These are phyloP conservation scores for Taxawa tesnikishii DNA, from an alignment of 2,329 filamentous ascomycete species.

Conservation along the genomic window DNA sequence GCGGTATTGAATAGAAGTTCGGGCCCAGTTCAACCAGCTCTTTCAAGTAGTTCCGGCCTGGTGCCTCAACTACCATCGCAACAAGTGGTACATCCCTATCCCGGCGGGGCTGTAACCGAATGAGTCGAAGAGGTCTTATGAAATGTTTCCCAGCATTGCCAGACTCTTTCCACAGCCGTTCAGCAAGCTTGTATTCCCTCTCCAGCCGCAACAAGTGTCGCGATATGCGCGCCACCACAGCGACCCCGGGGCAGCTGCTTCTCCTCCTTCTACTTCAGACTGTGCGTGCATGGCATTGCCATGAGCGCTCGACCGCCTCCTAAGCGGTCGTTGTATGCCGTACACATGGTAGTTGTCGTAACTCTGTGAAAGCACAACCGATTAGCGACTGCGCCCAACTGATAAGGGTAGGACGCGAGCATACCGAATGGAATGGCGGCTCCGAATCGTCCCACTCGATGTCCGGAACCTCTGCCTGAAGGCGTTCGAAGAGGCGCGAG, in stretches of 20 bases:
- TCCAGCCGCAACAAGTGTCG: conserved; percentile 74
- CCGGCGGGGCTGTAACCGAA: conserved; percentile 55
- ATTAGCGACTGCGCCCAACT: background rate
- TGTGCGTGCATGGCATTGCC: no score
- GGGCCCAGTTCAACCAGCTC: conserved; percentile 68
- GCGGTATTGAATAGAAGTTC: conserved; percentile 25
- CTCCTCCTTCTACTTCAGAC: conserved; percentile 12
- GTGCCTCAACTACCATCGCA: conserved; percentile 69
- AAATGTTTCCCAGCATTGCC: conserved; percentile 67
- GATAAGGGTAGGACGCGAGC: background rate
- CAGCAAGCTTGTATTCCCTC: conserved; percentile 68
- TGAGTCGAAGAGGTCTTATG: conserved; percentile 65
- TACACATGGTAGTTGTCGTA: conserved; percentile 74
- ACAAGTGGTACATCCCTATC: conserved; percentile 61
- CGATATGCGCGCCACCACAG: conserved; percentile 69
- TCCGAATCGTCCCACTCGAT: conserved; percentile 25
- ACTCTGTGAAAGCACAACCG: conserved; percentile 39
- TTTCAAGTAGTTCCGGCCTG: conserved; percentile 60
- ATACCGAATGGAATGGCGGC: conserved; percentile 33
- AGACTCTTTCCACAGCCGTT: conserved; percentile 35
- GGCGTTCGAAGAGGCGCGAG: conserved; percentile 18
- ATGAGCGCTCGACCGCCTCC: no score
- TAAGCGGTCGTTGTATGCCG: conserved; percentile 30
- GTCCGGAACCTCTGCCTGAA: conserved; percentile 19
- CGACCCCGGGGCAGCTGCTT: no score